phyloP scores from a whole-genome alignment of 495 filamentous ascomycete species.

The Cercophora newfieldiana region DNA sequence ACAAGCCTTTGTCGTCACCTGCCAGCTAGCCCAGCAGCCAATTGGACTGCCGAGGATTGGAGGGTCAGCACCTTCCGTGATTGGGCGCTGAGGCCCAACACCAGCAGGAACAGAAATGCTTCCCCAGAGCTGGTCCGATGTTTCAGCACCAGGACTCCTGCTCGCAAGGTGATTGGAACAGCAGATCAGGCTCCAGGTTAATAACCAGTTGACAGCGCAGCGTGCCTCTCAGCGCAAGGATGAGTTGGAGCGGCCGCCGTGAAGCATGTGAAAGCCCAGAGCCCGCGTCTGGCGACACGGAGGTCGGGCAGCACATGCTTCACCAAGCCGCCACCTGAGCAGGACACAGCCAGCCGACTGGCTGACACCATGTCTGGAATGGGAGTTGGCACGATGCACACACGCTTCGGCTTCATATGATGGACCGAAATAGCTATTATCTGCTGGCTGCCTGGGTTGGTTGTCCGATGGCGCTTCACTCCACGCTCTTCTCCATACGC shows the following conservation, averaged over 20 bases:
- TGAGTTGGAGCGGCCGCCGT: not conserved
- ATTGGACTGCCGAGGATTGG: constrained; percentile 7
- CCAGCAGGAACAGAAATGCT: not conserved
- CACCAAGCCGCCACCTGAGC: constrained; percentile 9
- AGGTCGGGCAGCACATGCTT: constrained; percentile 12
- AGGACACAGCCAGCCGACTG: not conserved
- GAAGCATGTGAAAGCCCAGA: constrained; percentile 9
- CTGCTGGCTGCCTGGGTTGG: not conserved
- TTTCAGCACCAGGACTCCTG: not conserved
- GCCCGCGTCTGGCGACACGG: not conserved
- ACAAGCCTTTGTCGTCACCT: constrained; percentile 5
- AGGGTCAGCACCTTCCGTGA: constrained; percentile 5
- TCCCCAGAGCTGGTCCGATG: not conserved
- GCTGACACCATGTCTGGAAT: constrained; percentile 7
- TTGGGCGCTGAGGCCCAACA: constrained; percentile 2
- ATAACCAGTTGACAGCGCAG: constrained; percentile 4
- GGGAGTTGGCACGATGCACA: not conserved
- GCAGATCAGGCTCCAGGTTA: constrained; percentile 9
- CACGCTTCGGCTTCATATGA: constrained; percentile 13
- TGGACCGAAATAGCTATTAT: not conserved
- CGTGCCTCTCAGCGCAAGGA: not conserved
- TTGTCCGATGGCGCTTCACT: not conserved
- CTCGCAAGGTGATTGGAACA: constrained; percentile 5
- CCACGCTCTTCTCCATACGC: not conserved
- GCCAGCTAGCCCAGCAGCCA: not conserved